Evolutionary conservation across 306 rosid genomes (phyloP).

Genomic region (Cicer judaicum): DNA sequence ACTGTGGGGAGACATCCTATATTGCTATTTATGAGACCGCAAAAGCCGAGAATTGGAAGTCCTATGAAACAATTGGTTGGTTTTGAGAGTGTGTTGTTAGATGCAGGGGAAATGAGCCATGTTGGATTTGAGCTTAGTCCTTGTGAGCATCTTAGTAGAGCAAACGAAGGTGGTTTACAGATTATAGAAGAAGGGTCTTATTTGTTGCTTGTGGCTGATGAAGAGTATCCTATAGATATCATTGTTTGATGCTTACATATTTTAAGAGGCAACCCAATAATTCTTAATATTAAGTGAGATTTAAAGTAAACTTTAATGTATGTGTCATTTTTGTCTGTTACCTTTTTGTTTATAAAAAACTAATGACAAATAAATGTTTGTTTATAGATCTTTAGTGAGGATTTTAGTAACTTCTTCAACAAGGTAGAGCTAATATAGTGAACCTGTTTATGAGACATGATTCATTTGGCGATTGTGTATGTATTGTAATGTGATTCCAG

Average conservation of each 20-base stretch:
- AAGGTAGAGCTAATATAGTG: neutral
- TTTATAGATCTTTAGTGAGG: no score
- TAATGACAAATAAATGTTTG: no score
- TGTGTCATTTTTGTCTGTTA: no score
- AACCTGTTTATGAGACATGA: constrained; percentile 25
- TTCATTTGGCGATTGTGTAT: constrained; percentile 3
- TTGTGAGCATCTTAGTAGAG: constrained; percentile 78
- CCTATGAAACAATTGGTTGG: constrained; percentile 75
- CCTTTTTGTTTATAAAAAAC: no score
- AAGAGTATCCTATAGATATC: constrained; percentile 65
- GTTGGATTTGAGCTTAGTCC: constrained; percentile 70
- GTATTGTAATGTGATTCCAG: constrained; percentile 20
- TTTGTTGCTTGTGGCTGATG: constrained; percentile 73
- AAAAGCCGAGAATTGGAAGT: constrained; percentile 51
- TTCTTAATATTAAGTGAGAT: no score
- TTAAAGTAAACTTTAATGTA: no score
- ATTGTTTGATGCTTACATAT: constrained; percentile 50
- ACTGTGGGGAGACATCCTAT: constrained; percentile 85
- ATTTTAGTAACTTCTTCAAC: constrained; percentile 21
- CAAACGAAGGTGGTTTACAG: constrained; percentile 75
- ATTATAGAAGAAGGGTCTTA: constrained; percentile 80
- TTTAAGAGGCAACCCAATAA: neutral
- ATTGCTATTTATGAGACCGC: constrained; percentile 58
- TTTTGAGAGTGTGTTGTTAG: constrained; percentile 63
- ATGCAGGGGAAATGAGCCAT: constrained; percentile 62